These are phyloP conservation scores for Leccinum aurantiacum DNA, from an alignment of 768 basidiomycete species.

Conservation along the genomic window DNA sequence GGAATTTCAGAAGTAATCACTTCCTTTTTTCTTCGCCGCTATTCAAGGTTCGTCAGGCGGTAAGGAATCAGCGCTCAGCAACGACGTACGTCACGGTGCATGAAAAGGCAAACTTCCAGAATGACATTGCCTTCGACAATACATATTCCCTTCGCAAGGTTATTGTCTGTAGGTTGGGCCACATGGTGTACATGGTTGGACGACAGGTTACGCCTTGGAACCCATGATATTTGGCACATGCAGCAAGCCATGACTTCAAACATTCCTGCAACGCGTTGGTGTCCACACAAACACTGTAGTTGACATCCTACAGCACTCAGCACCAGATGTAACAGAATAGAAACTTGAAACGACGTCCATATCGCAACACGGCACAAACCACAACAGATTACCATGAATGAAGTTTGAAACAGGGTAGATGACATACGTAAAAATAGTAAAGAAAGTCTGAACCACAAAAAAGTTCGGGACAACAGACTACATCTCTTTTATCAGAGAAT, in stretches of 20 bases:
- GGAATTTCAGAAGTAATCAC: neutral
- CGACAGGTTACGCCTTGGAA: neutral
- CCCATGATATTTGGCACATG: neutral
- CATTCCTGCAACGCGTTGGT: neutral
- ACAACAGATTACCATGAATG: constrained; percentile 1
- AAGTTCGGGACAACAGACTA: neutral
- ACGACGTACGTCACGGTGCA: neutral
- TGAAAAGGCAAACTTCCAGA: neutral
- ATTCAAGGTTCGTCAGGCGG: neutral
- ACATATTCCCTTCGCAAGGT: neutral
- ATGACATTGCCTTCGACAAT: neutral
- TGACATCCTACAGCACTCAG: neutral
- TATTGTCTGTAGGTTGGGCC: neutral
- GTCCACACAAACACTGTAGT: neutral
- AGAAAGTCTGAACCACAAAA: neutral
- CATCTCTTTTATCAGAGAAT: neutral
- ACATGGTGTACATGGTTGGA: neutral
- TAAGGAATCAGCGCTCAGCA: neutral
- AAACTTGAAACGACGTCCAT: neutral
- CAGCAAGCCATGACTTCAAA: neutral
- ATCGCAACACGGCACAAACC: constrained; percentile 4
- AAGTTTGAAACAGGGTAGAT: neutral
- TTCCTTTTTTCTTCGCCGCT: neutral
- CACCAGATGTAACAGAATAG: neutral
- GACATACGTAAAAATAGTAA: neutral